These are phyloP conservation scores for Arabidopsis suecica DNA, from an alignment of 345 rosid genomes.

Conservation along the genomic window DNA sequence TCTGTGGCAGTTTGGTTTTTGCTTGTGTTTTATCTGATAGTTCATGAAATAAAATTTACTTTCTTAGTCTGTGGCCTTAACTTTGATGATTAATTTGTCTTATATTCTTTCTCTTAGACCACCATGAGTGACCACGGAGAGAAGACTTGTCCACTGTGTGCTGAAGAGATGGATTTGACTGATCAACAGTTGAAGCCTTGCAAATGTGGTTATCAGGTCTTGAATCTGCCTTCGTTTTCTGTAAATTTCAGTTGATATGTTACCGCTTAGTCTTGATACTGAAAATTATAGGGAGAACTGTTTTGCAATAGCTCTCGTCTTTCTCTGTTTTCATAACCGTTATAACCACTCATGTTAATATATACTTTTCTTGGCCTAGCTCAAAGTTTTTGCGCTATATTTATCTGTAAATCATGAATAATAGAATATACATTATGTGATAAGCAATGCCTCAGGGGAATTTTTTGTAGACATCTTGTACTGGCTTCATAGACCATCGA, in stretches of 20 bases:
- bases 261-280: background rate
- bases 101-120: slow-evolving; percentile 28
- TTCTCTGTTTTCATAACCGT: background rate
- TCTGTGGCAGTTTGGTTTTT: background rate
- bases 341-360: background rate
- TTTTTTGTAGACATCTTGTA: background rate
- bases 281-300: background rate
- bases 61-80: background rate
- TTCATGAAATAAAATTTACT: background rate
- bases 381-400: background rate
- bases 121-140: slow-evolving; percentile 85
- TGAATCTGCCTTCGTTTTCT: slow-evolving; percentile 9
- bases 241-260: background rate
- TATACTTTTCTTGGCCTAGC: background rate
- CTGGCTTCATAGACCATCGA: background rate
- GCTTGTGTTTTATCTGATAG: slow-evolving; percentile 1
- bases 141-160: slow-evolving; percentile 75
- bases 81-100: slow-evolving; percentile 11
- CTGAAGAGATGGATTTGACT: slow-evolving; percentile 88
- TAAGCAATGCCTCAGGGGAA: background rate
- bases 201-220: slow-evolving; percentile 87
- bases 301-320: background rate
- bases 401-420: background rate
- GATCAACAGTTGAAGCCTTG: slow-evolving; percentile 93
- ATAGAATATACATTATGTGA: background rate